These are phyloP conservation scores for Hypoxylon sp. DNA, from an alignment of 2,329 filamentous ascomycete species.

Conservation along the genomic window DNA sequence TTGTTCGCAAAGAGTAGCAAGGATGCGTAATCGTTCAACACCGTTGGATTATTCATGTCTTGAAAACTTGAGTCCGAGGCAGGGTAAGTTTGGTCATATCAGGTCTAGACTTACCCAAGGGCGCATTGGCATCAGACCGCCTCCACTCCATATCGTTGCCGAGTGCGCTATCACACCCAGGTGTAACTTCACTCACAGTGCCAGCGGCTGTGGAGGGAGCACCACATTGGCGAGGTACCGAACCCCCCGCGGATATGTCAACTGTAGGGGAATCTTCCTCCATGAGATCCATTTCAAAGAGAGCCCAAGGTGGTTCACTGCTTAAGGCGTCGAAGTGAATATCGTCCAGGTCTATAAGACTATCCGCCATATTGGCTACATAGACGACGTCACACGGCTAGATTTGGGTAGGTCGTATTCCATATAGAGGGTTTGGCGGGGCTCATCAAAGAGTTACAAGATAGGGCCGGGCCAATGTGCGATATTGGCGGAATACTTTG, in stretches of 20 bases:
- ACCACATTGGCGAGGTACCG: constrained; percentile 14
- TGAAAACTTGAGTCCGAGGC: constrained; percentile 21
- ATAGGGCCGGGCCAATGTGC: constrained; percentile 1
- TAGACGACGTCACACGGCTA: constrained; percentile 1
- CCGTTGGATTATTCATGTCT: constrained; percentile 41
- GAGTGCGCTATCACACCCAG: constrained; percentile 1
- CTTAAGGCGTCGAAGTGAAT: constrained; percentile 19
- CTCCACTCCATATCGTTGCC: constrained; percentile 18
- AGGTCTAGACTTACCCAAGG: constrained; percentile 40
- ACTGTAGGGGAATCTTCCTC: constrained; percentile 24
- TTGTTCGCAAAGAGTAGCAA: constrained; percentile 41
- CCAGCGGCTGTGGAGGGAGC: constrained; percentile 7
- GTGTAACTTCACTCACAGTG: constrained; percentile 8
- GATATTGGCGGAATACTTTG: constrained; percentile 9
- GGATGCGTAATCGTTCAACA: constrained; percentile 33
- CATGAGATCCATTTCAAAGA: constrained; percentile 38
- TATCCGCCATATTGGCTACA: constrained; percentile 30
- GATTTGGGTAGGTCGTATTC: constrained; percentile 13
- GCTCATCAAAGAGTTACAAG: constrained; percentile 17
- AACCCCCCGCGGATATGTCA: constrained; percentile 11
- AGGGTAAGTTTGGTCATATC: constrained; percentile 2
- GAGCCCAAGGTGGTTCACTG: constrained; percentile 28
- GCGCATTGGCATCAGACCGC: constrained; percentile 2
- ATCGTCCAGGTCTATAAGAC: constrained; percentile 25
- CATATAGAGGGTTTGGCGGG: constrained; percentile 7